Evolutionary conservation across 2,329 filamentous ascomycete genomes (phyloP).

Genomic region (Penicillium sp.): DNA sequence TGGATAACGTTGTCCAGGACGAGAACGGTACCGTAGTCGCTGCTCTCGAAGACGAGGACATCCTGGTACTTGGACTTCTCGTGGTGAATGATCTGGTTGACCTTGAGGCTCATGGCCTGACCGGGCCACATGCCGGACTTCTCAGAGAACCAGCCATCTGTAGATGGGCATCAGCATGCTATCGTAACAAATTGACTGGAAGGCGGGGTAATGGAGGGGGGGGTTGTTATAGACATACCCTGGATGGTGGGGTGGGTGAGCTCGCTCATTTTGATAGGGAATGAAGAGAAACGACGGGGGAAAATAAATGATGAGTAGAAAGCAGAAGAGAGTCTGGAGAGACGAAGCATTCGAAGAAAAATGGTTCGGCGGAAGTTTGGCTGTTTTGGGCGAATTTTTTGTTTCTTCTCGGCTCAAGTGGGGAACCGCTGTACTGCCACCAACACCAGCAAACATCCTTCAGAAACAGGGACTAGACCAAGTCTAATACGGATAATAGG

Average conservation of each 20-base stretch:
- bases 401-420: conserved; percentile 16
- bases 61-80: conserved; percentile 99
- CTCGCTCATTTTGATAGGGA: conserved; percentile 60
- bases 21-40: conserved; percentile 91
- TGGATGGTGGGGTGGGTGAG: conserved; percentile 76
- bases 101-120: conserved; percentile 97
- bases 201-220: conserved; percentile 19
- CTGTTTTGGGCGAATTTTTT: conserved; percentile 26
- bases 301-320: conserved; percentile 15
- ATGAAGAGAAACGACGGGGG: conserved; percentile 21
- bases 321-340: conserved; percentile 22
- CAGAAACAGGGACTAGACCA: background rate
- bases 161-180: conserved; percentile 16
- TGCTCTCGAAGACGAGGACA: conserved; percentile 97
- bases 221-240: conserved; percentile 50
- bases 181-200: conserved; percentile 3
- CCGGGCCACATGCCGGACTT: conserved; percentile 99
- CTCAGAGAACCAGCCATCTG: conserved; percentile 99
- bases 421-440: conserved; percentile 16
- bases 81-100: conserved; percentile 97
- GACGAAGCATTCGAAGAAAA: conserved; percentile 27
- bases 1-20: conserved; percentile 99
- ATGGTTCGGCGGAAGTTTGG: conserved; percentile 27
- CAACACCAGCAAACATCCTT: background rate
- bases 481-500: background rate